Evolutionary conservation across 805 yeast genomes (phyloP).

Genomic region (Saccharomyces mikatae): DNA sequence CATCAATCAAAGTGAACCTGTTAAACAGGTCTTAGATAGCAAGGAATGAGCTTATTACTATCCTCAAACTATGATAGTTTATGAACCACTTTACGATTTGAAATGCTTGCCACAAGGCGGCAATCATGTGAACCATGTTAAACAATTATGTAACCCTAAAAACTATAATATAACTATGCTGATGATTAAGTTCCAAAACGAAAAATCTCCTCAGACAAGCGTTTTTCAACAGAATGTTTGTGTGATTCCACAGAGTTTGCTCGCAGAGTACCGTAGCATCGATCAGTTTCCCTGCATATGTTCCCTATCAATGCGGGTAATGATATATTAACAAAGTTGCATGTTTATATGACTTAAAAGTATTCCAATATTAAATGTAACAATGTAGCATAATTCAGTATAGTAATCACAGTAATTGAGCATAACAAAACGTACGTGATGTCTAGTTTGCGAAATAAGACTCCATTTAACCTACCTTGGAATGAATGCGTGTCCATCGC

Average conservation of each 20-base stretch:
- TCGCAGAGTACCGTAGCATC: too few relatives aligned
- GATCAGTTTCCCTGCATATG: too few relatives aligned
- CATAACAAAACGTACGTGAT: background rate
- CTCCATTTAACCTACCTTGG: background rate
- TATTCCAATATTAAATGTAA: background rate
- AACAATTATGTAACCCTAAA: background rate
- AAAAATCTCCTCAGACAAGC: background rate
- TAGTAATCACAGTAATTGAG: background rate
- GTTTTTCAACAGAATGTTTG: background rate
- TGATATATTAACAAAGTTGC: background rate
- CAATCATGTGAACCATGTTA: background rate
- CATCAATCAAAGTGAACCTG: slow-evolving; percentile 83
- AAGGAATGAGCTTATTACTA: slow-evolving; percentile 22
- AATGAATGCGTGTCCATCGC: background rate
- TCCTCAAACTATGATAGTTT: background rate
- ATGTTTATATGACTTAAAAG: background rate
- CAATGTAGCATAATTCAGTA: background rate
- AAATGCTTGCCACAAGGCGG: background rate
- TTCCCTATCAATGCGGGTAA: background rate
- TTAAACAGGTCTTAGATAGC: slow-evolving; percentile 66
- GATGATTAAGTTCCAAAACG: background rate
- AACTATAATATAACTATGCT: background rate
- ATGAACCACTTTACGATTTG: background rate
- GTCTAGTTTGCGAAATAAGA: background rate
- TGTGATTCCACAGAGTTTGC: background rate